Percentiles rank a stretch among this genome's conserved stretches.
phyloP scores from a whole-genome alignment of 371 early-diverging fungal species.

The Apophysomyces trapeziformis region DNA sequence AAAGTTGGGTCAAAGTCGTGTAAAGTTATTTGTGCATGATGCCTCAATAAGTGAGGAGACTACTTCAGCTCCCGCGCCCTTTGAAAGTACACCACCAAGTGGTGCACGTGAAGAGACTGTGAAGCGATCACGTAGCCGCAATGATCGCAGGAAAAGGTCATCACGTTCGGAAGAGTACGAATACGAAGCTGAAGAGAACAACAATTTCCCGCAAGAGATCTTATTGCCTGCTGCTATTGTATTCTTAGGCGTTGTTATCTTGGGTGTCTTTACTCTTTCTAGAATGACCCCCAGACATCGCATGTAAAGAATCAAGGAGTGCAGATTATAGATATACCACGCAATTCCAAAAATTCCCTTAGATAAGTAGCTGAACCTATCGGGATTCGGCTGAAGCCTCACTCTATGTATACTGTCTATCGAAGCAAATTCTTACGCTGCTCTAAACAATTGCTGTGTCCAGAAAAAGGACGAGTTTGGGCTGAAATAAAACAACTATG shows the following conservation, averaged over 20 bases:
- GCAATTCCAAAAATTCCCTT: not conserved
- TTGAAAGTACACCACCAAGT: not conserved
- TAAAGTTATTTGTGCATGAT: constrained; percentile 69
- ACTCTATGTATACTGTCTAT: no score
- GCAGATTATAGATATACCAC: constrained; percentile 3
- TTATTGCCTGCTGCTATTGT: constrained; percentile 66
- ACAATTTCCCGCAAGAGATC: constrained; percentile 57
- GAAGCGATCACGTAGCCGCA: not conserved
- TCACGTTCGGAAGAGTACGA: constrained; percentile 10
- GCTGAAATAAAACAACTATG: no score
- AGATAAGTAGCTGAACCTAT: not conserved
- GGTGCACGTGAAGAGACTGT: constrained; percentile 15
- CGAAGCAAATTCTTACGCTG: no score
- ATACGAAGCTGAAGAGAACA: constrained; percentile 19
- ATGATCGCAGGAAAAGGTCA: constrained; percentile 13
- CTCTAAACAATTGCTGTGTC: no score
- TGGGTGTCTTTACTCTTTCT: constrained; percentile 59
- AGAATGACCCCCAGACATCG: constrained; percentile 22
- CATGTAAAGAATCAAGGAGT: not conserved
- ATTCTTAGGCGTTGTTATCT: constrained; percentile 59
- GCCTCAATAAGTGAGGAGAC: constrained; percentile 11
- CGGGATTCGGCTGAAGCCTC: no score
- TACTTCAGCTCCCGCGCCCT: not conserved
- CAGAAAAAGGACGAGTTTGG: no score
- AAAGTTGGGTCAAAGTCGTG: constrained; percentile 72